Percentiles rank a stretch among this genome's conserved stretches.
Conservation (phyloP, 805 yeast genomes). For the Candida maesae region DNA sequence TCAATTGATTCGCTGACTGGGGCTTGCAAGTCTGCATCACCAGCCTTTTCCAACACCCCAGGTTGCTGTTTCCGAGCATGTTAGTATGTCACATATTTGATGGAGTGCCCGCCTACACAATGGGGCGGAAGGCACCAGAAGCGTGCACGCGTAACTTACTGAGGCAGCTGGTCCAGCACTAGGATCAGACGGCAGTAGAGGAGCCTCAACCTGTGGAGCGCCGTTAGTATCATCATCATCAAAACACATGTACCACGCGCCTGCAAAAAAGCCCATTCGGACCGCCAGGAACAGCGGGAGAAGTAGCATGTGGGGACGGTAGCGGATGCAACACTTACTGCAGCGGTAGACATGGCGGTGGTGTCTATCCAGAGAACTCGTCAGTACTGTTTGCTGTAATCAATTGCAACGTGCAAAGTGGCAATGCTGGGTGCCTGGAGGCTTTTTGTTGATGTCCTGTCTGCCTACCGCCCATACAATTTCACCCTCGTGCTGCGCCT, state of each 20-base stretch:
- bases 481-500: constrained; percentile 11
- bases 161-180: constrained; percentile 16
- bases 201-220: constrained; percentile 8
- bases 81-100: constrained; percentile 11
- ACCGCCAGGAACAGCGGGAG: not conserved
- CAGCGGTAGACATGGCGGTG: not conserved
- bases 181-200: constrained; percentile 19
- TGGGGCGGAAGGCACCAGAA: too few species aligned
- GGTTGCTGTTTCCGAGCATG: constrained; percentile 17
- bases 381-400: too few species aligned
- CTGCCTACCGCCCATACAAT: constrained; percentile 3
- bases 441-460: too few species aligned
- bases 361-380: too few species aligned
- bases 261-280: too few species aligned
- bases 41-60: constrained; percentile 18
- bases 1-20: constrained; percentile 15
- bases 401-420: too few species aligned
- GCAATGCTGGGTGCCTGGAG: too few species aligned
- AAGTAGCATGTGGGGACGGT: not conserved
- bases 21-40: constrained; percentile 1
- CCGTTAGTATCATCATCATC: not conserved
- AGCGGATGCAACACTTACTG: not conserved
- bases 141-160: constrained; percentile 19
- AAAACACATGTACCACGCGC: not conserved
- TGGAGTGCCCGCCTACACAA: not conserved